Evolutionary conservation across 164 flowering plant species (phyloP).

Genomic region (Tetracentron sinense): DNA sequence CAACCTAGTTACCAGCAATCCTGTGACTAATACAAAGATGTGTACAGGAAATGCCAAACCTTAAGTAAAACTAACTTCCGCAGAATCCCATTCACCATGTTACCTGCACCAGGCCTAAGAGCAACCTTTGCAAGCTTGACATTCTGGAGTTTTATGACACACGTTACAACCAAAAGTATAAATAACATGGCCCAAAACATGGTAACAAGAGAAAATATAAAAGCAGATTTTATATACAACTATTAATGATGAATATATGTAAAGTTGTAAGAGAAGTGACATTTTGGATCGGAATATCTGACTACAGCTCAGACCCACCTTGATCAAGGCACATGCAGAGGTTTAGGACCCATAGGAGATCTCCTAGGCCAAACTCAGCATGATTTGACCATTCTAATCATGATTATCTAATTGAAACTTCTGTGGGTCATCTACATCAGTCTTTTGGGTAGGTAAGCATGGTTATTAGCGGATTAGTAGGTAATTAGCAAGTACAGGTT

Average conservation of each 20-base stretch:
- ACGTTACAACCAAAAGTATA: neutral
- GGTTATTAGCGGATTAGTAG: too few relatives aligned
- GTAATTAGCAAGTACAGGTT: too few relatives aligned
- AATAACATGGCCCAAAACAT: constrained; percentile 1
- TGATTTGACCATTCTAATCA: neutral
- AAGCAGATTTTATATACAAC: neutral
- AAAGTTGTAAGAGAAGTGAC: too few relatives aligned
- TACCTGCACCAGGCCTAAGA: constrained; percentile 93
- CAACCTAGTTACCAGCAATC: neutral
- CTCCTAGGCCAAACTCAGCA: neutral
- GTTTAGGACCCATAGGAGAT: neutral
- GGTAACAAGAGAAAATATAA: neutral
- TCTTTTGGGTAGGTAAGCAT: too few relatives aligned
- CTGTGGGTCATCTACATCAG: too few relatives aligned
- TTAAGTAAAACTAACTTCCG: constrained; percentile 69
- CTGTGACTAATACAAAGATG: neutral
- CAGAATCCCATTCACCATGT: constrained; percentile 85
- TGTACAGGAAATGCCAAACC: constrained; percentile 35
- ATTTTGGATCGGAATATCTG: too few relatives aligned
- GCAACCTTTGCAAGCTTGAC: constrained; percentile 85
- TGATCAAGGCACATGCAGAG: too few relatives aligned
- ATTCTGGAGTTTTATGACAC: constrained; percentile 43
- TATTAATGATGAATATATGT: neutral
- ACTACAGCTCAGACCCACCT: too few relatives aligned
- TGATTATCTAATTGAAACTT: neutral